Conservation (phyloP, 805 yeast genomes). For the Starmera dryadoides region DNA sequence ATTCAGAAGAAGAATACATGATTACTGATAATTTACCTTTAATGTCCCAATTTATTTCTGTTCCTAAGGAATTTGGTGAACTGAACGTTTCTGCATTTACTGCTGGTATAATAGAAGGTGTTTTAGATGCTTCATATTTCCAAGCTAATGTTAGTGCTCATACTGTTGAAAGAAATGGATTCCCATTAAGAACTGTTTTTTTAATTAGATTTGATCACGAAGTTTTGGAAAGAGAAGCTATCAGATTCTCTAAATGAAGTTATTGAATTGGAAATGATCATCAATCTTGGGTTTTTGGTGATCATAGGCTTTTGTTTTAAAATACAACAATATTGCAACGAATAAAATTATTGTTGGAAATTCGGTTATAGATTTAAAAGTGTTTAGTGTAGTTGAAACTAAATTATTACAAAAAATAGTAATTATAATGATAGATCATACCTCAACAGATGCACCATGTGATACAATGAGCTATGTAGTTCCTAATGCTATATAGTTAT, state of each 20-base stretch:
- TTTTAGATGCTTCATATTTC: conserved; percentile 65
- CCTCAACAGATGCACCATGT: too few species aligned
- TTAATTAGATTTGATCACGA: conserved; percentile 60
- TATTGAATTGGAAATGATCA: not conserved
- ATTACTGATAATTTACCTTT: conserved; percentile 71
- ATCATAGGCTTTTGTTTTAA: too few species aligned
- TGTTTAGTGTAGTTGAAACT: too few species aligned
- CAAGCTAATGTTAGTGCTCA: conserved; percentile 81
- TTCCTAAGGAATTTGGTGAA: conserved; percentile 73
- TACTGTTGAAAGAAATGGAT: conserved; percentile 51
- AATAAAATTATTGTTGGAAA: too few species aligned
- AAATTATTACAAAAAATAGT: too few species aligned
- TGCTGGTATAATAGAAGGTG: conserved; percentile 83
- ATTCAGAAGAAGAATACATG: conserved; percentile 46
- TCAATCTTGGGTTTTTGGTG: too few species aligned
- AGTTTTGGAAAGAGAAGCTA: conserved; percentile 47
- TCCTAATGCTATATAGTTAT: too few species aligned
- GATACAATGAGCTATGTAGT: too few species aligned
- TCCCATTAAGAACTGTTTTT: conserved; percentile 66
- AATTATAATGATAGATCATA: too few species aligned
- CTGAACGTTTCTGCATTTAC: conserved; percentile 76
- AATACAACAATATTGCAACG: too few species aligned
- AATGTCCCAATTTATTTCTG: conserved; percentile 62
- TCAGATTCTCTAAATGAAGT: conserved; percentile 24
- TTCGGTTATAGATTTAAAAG: too few species aligned